Evolutionary conservation across 2,329 filamentous ascomycete genomes (phyloP).

Genomic region (Orbilia oligospora): DNA sequence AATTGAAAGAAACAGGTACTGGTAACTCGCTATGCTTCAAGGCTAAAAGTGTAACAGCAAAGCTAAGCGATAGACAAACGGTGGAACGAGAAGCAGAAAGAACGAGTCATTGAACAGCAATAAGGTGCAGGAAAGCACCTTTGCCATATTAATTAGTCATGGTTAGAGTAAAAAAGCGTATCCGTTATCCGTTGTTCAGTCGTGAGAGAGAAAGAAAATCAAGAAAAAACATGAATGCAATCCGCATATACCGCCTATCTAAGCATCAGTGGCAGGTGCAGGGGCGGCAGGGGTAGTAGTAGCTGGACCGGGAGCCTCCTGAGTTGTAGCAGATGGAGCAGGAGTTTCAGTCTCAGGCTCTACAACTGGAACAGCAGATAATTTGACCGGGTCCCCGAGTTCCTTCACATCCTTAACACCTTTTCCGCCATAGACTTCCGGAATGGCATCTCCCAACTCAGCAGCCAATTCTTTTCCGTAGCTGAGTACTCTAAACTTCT

Average conservation of each 20-base stretch:
- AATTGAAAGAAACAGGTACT: not conserved
- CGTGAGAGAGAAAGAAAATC: not conserved
- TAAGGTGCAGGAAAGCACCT: slow-evolving; percentile 1
- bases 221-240: not conserved
- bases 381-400: slow-evolving; percentile 62
- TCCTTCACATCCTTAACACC: slow-evolving; percentile 70
- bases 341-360: not conserved
- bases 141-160: slow-evolving; percentile 7
- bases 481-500: slow-evolving; percentile 83
- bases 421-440: slow-evolving; percentile 84
- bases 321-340: slow-evolving; percentile 5
- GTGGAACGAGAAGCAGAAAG: not conserved
- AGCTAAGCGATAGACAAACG: not conserved
- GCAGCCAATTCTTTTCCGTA: slow-evolving; percentile 79
- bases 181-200: not conserved
- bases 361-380: slow-evolving; percentile 28
- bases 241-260: not conserved
- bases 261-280: not conserved
- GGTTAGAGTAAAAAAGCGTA: not conserved
- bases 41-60: slow-evolving; percentile 2
- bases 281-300: not conserved
- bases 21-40: slow-evolving; percentile 16
- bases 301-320: not conserved
- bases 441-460: slow-evolving; percentile 77
- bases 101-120: not conserved